Conservation (phyloP, 2,329 filamentous ascomycete genomes). For the Chrysosphaeria jannelii region DNA sequence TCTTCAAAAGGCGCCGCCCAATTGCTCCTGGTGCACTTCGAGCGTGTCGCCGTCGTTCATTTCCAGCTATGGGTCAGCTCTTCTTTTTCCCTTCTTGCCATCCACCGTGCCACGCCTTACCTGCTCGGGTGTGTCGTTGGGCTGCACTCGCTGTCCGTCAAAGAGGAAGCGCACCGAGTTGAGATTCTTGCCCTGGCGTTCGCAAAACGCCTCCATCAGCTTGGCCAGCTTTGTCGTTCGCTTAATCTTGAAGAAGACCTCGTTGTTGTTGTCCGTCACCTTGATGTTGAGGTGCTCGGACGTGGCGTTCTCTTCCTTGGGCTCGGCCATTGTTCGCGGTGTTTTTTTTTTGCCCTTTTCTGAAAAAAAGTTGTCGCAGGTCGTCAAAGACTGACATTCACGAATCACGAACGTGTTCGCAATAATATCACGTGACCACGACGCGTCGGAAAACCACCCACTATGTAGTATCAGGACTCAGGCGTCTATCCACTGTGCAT, state of each 20-base stretch:
- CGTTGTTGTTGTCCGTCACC: slow-evolving; percentile 96
- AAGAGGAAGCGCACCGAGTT: slow-evolving; percentile 80
- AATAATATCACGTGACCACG: too few relatives aligned
- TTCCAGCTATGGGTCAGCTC: slow-evolving; percentile 59
- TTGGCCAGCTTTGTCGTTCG: slow-evolving; percentile 85
- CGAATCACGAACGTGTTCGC: too few relatives aligned
- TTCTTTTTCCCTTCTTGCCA: not conserved
- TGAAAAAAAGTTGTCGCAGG: too few relatives aligned
- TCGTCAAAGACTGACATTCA: too few relatives aligned
- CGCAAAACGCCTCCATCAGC: slow-evolving; percentile 94
- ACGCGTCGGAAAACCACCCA: too few relatives aligned
- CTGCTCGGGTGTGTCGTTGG: slow-evolving; percentile 65
- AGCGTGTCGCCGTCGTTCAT: slow-evolving; percentile 92
- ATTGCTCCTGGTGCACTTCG: slow-evolving; percentile 94
- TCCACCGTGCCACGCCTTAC: slow-evolving; percentile 23
- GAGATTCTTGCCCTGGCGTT: slow-evolving; percentile 69
- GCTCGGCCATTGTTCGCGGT: slow-evolving; percentile 7
- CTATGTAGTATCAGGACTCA: too few relatives aligned
- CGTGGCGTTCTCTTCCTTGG: slow-evolving; percentile 10
- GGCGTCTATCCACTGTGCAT: too few relatives aligned
- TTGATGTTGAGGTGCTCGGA: slow-evolving; percentile 91
- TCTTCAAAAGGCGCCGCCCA: slow-evolving; percentile 32
- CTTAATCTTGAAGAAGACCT: slow-evolving; percentile 99
- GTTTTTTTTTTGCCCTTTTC: too few relatives aligned
- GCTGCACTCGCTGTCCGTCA: slow-evolving; percentile 76